These are phyloP conservation scores for Trichoderma koningii DNA, from an alignment of 2,329 filamentous ascomycete species.

Conservation along the genomic window DNA sequence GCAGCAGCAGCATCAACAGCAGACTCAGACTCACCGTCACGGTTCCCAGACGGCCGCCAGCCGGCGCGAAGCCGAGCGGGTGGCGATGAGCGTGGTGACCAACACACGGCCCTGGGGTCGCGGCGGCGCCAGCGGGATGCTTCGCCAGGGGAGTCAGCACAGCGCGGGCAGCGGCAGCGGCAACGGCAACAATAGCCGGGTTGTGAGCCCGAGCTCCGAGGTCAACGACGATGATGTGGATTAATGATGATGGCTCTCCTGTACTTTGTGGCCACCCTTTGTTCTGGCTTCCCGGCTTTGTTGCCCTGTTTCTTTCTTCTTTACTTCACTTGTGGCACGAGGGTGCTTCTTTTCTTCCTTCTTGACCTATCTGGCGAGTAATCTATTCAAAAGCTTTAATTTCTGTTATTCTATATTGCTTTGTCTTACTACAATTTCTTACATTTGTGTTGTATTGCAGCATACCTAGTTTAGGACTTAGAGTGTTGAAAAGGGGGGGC, in stretches of 20 bases:
- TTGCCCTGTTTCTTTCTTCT: not conserved
- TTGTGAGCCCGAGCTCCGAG: constrained; percentile 29
- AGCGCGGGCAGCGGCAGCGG: constrained; percentile 21
- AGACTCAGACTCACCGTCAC: not conserved
- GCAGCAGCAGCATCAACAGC: constrained; percentile 26
- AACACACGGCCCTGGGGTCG: constrained; percentile 44
- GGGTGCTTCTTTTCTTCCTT: not conserved
- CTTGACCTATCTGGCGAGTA: constrained; percentile 1
- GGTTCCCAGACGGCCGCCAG: constrained; percentile 1
- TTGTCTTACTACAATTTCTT: constrained; percentile 1
- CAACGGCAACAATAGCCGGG: constrained; percentile 27
- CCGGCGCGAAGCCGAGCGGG: constrained; percentile 44
- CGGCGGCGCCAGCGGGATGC: constrained; percentile 48
- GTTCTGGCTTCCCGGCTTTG: not conserved
- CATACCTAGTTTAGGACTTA: not conserved
- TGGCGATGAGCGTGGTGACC: constrained; percentile 49
- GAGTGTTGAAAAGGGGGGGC: not conserved
- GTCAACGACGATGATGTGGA: constrained; percentile 42
- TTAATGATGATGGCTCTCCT: constrained; percentile 30
- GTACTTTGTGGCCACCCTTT: not conserved
- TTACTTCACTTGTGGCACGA: not conserved
- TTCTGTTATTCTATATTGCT: constrained; percentile 5
- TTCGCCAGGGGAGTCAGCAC: constrained; percentile 42
- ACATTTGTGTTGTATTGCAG: not conserved
- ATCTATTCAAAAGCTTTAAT: constrained; percentile 6